These are phyloP conservation scores for Mortierella sp. DNA, from an alignment of 371 early-diverging fungal species.

Conservation along the genomic window DNA sequence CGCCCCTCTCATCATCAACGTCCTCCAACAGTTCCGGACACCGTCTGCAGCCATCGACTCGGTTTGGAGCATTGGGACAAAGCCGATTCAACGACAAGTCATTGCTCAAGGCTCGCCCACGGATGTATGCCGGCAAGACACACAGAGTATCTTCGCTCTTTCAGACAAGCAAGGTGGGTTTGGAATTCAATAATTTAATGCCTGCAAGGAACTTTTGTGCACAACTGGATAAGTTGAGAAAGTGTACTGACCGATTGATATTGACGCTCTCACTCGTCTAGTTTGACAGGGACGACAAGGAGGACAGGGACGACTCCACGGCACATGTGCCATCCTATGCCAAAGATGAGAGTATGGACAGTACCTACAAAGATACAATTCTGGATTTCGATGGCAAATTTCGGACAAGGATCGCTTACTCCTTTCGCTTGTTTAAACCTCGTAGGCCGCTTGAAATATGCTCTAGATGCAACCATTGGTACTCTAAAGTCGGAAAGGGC, in stretches of 20 bases:
- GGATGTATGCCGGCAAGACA: constrained; percentile 46
- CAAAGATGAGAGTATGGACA: not conserved
- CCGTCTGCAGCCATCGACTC: constrained; percentile 11
- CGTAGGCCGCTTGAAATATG: constrained; percentile 33
- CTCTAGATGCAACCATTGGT: constrained; percentile 48
- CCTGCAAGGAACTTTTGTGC: not conserved
- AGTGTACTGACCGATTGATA: not conserved
- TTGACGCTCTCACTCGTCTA: constrained; percentile 1
- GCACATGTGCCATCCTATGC: not conserved
- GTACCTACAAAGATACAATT: not conserved
- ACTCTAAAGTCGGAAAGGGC: constrained; percentile 26
- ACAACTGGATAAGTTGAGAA: not conserved
- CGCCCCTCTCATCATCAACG: not conserved
- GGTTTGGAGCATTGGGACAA: constrained; percentile 14
- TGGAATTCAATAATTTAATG: not conserved
- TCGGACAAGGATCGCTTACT: not conserved
- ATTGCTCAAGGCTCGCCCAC: constrained; percentile 38
- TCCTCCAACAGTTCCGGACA: not conserved
- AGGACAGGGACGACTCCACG: constrained; percentile 35
- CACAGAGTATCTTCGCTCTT: constrained; percentile 34
- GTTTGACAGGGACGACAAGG: constrained; percentile 48
- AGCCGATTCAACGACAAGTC: constrained; percentile 28
- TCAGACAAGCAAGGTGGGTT: constrained; percentile 44
- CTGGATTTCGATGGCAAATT: not conserved
- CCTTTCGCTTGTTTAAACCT: not conserved